Evolutionary conservation across 2,329 filamentous ascomycete genomes (phyloP).

Genomic region (Penicillium sp.): DNA sequence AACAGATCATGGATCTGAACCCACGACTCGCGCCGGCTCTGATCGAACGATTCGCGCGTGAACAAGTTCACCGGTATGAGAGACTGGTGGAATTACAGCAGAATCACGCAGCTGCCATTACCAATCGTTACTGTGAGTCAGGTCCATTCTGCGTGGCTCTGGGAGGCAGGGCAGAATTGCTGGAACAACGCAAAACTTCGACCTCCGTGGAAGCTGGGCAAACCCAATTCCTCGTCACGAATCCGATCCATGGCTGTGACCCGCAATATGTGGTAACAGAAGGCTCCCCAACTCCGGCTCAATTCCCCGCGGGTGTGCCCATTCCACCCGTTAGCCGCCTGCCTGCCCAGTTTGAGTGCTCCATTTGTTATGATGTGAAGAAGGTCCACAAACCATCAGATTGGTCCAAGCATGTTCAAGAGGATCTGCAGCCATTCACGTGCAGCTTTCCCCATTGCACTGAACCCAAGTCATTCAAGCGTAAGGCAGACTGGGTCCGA

Average conservation of each 20-base stretch:
- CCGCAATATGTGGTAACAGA: conserved; percentile 68
- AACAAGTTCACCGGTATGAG: conserved; percentile 78
- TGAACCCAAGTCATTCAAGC: conserved; percentile 88
- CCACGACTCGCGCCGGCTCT: conserved; percentile 68
- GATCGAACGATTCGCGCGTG: conserved; percentile 77
- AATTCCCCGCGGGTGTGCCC: conserved; percentile 78
- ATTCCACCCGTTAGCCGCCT: conserved; percentile 74
- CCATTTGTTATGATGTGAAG: conserved; percentile 80
- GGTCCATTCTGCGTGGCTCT: conserved; percentile 63
- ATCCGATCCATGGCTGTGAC: conserved; percentile 59
- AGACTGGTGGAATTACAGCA: conserved; percentile 68
- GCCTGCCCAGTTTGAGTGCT: conserved; percentile 86
- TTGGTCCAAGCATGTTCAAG: conserved; percentile 95
- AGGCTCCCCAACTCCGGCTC: conserved; percentile 66
- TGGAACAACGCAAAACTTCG: conserved; percentile 55
- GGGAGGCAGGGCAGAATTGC: conserved; percentile 63
- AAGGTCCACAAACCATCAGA: conserved; percentile 88
- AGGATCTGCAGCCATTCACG: conserved; percentile 89
- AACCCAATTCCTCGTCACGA: conserved; percentile 55
- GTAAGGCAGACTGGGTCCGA: conserved; percentile 92
- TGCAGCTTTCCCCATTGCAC: conserved; percentile 83
- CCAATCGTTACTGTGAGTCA: conserved; percentile 59
- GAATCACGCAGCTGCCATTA: conserved; percentile 65
- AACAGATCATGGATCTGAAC: conserved; percentile 71
- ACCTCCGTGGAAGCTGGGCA: conserved; percentile 60